Evolutionary conservation across 148 eudicot genomes (phyloP).

Genomic region (Simmondsia chinensis): DNA sequence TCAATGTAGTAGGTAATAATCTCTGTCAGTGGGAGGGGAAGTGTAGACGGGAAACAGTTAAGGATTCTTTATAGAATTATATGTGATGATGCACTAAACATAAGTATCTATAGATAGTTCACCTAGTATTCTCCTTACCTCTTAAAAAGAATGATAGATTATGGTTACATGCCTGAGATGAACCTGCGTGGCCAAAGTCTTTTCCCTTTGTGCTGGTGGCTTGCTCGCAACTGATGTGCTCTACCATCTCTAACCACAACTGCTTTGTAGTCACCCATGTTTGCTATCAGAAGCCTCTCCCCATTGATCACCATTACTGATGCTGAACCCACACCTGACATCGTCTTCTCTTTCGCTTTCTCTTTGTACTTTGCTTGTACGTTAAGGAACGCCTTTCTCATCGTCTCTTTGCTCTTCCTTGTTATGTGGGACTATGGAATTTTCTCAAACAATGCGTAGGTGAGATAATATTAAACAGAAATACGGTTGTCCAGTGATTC

Average conservation of each 20-base stretch:
- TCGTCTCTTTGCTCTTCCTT: constrained; percentile 43
- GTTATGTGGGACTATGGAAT: constrained; percentile 28
- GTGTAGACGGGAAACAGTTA: too few species aligned
- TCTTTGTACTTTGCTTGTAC: constrained; percentile 30
- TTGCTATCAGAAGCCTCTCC: constrained; percentile 62
- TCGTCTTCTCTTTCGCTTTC: constrained; percentile 15
- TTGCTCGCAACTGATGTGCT: constrained; percentile 41
- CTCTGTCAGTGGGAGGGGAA: too few species aligned
- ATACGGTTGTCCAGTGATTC: too few species aligned
- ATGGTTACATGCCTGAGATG: constrained; percentile 29
- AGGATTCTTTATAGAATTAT: too few species aligned
- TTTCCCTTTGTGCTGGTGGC: constrained; percentile 17
- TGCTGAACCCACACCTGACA: constrained; percentile 27
- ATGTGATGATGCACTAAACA: too few species aligned
- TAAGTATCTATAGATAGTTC: too few species aligned
- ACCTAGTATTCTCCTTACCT: too few species aligned
- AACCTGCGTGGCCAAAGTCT: constrained; percentile 48
- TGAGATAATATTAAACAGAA: too few species aligned
- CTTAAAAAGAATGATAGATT: background rate
- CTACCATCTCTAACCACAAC: constrained; percentile 65
- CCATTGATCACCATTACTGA: constrained; percentile 55
- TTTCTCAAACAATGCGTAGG: background rate
- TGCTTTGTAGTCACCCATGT: constrained; percentile 64
- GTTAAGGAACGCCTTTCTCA: constrained; percentile 45
- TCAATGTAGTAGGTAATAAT: too few species aligned